These are phyloP conservation scores for Lipomyces mesembrius DNA, from an alignment of 805 yeast genomes.

Conservation along the genomic window DNA sequence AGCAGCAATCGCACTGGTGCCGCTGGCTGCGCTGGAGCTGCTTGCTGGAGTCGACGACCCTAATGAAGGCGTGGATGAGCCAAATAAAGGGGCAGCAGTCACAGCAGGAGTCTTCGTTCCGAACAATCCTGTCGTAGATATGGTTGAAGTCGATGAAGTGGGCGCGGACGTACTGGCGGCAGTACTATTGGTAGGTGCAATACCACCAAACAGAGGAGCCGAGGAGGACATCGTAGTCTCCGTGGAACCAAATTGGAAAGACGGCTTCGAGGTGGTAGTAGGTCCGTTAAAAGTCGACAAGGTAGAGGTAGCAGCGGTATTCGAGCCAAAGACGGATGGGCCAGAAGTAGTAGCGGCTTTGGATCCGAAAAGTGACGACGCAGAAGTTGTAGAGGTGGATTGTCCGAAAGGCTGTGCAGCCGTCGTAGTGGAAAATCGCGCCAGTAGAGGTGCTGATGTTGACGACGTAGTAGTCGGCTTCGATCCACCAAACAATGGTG, in stretches of 20 bases:
- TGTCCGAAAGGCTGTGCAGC: not conserved
- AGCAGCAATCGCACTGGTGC: conserved; percentile 22
- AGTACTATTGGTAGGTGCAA: conserved; percentile 16
- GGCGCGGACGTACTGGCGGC: conserved; percentile 6
- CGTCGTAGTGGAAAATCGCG: not conserved
- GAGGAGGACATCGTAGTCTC: conserved; percentile 27
- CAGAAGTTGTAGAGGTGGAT: not conserved
- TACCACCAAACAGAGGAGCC: conserved; percentile 19
- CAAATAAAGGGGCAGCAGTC: conserved; percentile 13
- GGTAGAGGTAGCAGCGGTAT: conserved; percentile 34
- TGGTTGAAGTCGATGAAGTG: conserved; percentile 10
- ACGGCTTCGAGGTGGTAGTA: conserved; percentile 22
- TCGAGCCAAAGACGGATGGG: conserved; percentile 15
- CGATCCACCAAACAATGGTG: conserved; percentile 12
- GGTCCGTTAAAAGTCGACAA: conserved; percentile 22
- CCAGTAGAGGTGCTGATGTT: conserved; percentile 4
- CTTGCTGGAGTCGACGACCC: not conserved
- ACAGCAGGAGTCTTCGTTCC: conserved; percentile 32
- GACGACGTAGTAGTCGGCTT: conserved; percentile 8
- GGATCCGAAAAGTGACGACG: conserved; percentile 5
- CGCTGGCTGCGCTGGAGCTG: conserved; percentile 10
- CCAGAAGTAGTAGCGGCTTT: conserved; percentile 6
- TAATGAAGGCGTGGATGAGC: conserved; percentile 8
- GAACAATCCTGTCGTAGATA: conserved; percentile 23
- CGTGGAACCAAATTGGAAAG: conserved; percentile 31